Percentiles rank a stretch among this genome's conserved stretches.
These are phyloP conservation scores for Neotropicomus parvogracilis DNA, from an alignment of 1,284 basidiomycete genomes.

Conservation along the genomic window DNA sequence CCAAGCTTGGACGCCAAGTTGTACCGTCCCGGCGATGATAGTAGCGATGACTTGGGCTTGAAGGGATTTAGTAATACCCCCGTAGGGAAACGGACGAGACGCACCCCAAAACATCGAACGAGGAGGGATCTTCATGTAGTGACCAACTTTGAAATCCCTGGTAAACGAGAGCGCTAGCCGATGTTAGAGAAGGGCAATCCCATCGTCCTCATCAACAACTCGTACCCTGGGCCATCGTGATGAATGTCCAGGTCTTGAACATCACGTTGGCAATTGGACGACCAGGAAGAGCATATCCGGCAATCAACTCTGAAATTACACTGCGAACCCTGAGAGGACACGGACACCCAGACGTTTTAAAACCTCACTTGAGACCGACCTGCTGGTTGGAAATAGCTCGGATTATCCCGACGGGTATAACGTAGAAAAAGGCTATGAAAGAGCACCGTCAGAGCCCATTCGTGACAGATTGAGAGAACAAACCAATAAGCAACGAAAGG, in stretches of 20 bases:
- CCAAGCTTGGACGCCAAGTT: constrained; percentile 45
- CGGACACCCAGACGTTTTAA: background rate
- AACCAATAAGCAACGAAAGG: constrained; percentile 35
- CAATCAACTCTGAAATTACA: constrained; percentile 46
- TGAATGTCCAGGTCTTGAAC: constrained; percentile 42
- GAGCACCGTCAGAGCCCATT: background rate
- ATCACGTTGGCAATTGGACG: constrained; percentile 48
- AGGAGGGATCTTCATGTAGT: constrained; percentile 53
- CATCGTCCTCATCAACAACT: background rate
- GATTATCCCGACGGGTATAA: constrained; percentile 49
- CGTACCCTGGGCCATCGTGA: constrained; percentile 37
- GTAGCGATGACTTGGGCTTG: constrained; percentile 42
- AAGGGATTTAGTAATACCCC: background rate
- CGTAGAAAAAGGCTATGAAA: constrained; percentile 42
- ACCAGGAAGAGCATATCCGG: constrained; percentile 43
- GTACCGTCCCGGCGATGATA: constrained; percentile 40
- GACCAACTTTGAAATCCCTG: constrained; percentile 46
- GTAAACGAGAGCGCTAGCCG: constrained; percentile 36
- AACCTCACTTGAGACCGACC: constrained; percentile 42
- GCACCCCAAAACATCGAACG: constrained; percentile 42
- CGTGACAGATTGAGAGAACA: background rate
- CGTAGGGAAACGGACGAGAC: background rate
- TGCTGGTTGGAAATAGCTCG: constrained; percentile 42
- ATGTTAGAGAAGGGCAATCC: background rate
- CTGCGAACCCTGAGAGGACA: constrained; percentile 9